Percentiles rank a stretch among this genome's conserved stretches.
These are phyloP conservation scores for Austroboletus niveus DNA, from an alignment of 1,284 basidiomycete species.

Conservation along the genomic window DNA sequence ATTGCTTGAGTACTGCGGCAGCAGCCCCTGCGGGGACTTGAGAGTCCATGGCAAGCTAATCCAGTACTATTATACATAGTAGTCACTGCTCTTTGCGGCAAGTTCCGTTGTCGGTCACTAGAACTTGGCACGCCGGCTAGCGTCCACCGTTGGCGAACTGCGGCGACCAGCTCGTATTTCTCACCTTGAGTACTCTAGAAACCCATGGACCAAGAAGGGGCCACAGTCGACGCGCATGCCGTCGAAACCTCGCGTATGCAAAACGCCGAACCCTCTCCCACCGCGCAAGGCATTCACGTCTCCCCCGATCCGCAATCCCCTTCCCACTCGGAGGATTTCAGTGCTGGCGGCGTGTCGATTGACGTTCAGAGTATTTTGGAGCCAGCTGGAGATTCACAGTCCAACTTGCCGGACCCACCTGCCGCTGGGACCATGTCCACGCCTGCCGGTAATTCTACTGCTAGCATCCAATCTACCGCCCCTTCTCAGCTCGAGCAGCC, in stretches of 20 bases:
- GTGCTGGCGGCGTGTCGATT: neutral
- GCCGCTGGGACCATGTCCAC: neutral
- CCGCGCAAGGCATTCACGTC: conserved; percentile 7
- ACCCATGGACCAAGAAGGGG: conserved; percentile 19
- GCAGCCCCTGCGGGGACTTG: conserved; percentile 57
- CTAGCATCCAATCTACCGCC: conserved; percentile 1
- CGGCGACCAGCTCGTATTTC: neutral
- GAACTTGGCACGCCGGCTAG: neutral
- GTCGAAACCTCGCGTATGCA: conserved; percentile 4
- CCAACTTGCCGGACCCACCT: conserved; percentile 1
- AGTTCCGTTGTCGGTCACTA: conserved; percentile 19
- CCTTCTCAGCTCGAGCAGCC: conserved; percentile 3
- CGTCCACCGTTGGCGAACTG: neutral
- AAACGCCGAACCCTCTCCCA: conserved; percentile 4
- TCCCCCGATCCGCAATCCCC: conserved; percentile 6
- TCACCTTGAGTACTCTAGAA: neutral
- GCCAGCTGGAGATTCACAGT: neutral
- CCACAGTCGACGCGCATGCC: conserved; percentile 4
- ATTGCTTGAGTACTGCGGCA: conserved; percentile 75
- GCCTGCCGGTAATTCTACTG: conserved; percentile 1
- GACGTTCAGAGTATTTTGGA: conserved; percentile 2
- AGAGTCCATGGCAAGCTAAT: conserved; percentile 23
- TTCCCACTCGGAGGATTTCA: neutral
- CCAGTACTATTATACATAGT: neutral
- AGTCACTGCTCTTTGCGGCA: conserved; percentile 17